Evolutionary conservation across 345 rosid genomes (phyloP).

Genomic region (Eucalyptus regnans): DNA sequence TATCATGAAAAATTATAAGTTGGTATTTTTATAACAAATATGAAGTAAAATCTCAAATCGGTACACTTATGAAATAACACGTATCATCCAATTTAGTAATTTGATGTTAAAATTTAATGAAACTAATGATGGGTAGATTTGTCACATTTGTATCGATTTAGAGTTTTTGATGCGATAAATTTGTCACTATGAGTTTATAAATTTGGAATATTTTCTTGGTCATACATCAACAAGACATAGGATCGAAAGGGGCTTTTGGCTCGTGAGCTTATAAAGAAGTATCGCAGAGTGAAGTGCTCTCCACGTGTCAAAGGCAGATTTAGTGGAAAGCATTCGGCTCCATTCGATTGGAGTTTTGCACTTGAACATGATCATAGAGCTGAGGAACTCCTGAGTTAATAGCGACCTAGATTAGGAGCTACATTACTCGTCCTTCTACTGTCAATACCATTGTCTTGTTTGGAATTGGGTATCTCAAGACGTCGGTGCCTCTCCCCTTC

Average conservation of each 20-base stretch:
- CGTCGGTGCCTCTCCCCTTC: background rate
- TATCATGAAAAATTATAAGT: too few relatives aligned
- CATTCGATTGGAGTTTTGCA: background rate
- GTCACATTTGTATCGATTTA: rapidly evolving
- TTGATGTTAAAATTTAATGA: rapidly evolving
- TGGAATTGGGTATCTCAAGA: background rate
- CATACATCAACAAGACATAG: background rate
- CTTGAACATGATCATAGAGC: too few relatives aligned
- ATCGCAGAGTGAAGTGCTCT: background rate
- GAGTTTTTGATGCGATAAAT: too few relatives aligned
- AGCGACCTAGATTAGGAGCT: background rate
- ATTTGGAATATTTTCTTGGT: too few relatives aligned
- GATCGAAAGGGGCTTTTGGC: background rate
- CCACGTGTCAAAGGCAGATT: background rate
- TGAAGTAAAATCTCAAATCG: rapidly evolving
- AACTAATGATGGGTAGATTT: rapidly evolving
- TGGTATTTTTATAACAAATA: too few relatives aligned
- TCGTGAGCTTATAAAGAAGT: background rate
- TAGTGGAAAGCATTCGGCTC: background rate
- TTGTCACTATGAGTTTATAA: rapidly evolving
- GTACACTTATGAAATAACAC: rapidly evolving
- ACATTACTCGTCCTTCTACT: background rate
- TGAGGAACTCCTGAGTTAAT: background rate
- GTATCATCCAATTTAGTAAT: rapidly evolving
- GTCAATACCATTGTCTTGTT: rapidly evolving